Evolutionary conservation across 768 basidiomycete species (phyloP).

Genomic region (Trametes cinnabarina): DNA sequence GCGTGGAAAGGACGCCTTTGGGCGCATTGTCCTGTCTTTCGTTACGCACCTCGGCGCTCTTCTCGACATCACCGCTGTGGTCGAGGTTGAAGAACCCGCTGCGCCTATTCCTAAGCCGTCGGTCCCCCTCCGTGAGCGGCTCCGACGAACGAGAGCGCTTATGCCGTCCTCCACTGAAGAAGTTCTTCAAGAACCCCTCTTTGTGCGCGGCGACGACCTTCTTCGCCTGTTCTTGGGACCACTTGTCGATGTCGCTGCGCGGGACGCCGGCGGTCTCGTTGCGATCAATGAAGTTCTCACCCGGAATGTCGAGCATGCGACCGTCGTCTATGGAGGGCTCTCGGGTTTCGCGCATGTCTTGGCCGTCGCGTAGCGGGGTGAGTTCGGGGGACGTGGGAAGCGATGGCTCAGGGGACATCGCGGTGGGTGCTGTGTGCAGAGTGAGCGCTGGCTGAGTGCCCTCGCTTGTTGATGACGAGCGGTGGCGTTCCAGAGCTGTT

Average conservation of each 20-base stretch:
- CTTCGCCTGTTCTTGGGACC: constrained; percentile 36
- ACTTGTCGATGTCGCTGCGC: constrained; percentile 36
- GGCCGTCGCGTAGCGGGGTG: constrained; percentile 24
- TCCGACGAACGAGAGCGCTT: constrained; percentile 9
- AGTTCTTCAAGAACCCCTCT: constrained; percentile 16
- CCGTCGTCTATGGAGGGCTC: not conserved
- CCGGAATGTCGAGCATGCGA: constrained; percentile 39
- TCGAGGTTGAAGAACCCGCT: constrained; percentile 13
- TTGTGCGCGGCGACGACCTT: constrained; percentile 46
- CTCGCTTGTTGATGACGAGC: constrained; percentile 23
- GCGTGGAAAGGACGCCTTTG: constrained; percentile 62
- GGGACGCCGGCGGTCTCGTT: constrained; percentile 66
- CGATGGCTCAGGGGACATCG: constrained; percentile 17
- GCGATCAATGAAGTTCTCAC: constrained; percentile 57
- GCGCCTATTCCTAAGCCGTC: not conserved
- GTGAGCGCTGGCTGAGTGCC: constrained; percentile 14
- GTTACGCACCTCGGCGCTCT: constrained; percentile 21
- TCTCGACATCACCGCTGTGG: constrained; percentile 21
- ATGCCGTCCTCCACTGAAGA: constrained; percentile 3
- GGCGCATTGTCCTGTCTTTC: constrained; percentile 18
- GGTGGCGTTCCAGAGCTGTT: constrained; percentile 52
- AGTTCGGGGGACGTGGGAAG: constrained; percentile 18
- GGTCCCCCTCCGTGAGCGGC: not conserved
- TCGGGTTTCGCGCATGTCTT: not conserved
- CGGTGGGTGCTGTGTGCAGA: constrained; percentile 14